Evolutionary conservation across 345 rosid species (phyloP).

Genomic region (Citrus medica): DNA sequence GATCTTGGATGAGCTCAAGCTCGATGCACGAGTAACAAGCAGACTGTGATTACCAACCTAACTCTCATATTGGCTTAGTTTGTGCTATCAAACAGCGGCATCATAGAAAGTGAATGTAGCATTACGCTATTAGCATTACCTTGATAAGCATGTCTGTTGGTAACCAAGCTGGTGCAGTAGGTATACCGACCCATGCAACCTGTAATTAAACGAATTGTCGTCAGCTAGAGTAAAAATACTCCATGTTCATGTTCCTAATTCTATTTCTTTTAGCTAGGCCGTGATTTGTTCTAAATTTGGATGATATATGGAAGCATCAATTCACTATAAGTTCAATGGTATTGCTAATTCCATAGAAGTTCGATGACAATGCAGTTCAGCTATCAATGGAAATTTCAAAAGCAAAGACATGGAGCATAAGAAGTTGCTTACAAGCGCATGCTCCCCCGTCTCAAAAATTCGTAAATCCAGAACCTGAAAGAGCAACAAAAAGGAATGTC

Average conservation of each 20-base stretch:
- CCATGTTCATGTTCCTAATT: neutral
- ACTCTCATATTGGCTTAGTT: neutral
- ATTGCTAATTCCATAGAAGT: neutral
- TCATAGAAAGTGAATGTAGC: neutral
- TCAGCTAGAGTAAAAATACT: neutral
- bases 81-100: neutral
- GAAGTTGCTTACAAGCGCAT: conserved; percentile 76
- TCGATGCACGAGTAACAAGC: neutral
- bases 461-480: conserved; percentile 71
- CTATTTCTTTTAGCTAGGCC: neutral
- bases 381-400: neutral
- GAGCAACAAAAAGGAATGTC: neutral
- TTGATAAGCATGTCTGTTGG: conserved; percentile 90
- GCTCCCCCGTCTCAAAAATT: conserved; percentile 86
- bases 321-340: no score
- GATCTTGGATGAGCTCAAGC: neutral
- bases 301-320: neutral
- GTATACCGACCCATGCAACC: conserved; percentile 94
- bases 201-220: conserved; percentile 9
- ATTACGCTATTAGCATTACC: conserved; percentile 31
- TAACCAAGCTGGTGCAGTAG: conserved; percentile 95
- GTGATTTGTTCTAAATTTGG: neutral
- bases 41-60: neutral
- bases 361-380: neutral
- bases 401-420: neutral